Evolutionary conservation across 2,329 filamentous ascomycete genomes (phyloP), one percentile per base, ranked within the genome.

Genomic region (Botryosphaeria dothidea): DNA sequence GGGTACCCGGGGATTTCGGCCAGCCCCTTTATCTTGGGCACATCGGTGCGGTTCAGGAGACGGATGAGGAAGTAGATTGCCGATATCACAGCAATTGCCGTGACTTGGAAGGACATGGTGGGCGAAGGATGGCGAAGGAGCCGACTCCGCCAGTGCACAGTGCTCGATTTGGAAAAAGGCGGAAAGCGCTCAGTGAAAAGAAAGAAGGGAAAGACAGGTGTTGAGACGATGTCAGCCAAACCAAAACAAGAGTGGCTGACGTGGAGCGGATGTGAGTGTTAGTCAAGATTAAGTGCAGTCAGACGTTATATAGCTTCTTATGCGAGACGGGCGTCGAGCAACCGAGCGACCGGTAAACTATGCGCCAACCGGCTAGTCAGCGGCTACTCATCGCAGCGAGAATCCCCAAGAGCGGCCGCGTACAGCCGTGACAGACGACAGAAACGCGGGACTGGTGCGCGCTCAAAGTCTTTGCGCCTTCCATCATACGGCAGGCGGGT

Each of bases 1-100:
- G 81, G 81, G 0, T 80, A 72, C 13, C 81, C 81, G 5, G 80
- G 80, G 6, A 83, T 74, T 68, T 82, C 80, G 3, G 81, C 81
- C 1, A 83, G 68, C 27, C 76, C 76, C 66, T 83, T 82, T 71
- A 83, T 83, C 67, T 81, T 80, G 13, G 81, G 81, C 21, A 77
- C 76, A 65, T 83, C 81, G 4, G 81, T 83, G 7, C 73, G 74
- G 66, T 81, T 81, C 15, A 83, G 74, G 23, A 80, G 68, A 21
- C 75, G 77, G 65, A 80, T 72, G 6, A 77, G 65, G 51, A 80
- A 74, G 68, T 78, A 81, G 3, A 77, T 63, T 4, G 81, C 62
- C 23, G 80, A 74, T 6, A 80, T 70, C 46, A 79, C 70, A 62
- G 78, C 77, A 62, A 80, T 78, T 17, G 77, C 73, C 34, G 80